These are phyloP conservation scores for Colletotrichum nymphaeae DNA, from an alignment of 2,329 filamentous ascomycete species.

Conservation along the genomic window DNA sequence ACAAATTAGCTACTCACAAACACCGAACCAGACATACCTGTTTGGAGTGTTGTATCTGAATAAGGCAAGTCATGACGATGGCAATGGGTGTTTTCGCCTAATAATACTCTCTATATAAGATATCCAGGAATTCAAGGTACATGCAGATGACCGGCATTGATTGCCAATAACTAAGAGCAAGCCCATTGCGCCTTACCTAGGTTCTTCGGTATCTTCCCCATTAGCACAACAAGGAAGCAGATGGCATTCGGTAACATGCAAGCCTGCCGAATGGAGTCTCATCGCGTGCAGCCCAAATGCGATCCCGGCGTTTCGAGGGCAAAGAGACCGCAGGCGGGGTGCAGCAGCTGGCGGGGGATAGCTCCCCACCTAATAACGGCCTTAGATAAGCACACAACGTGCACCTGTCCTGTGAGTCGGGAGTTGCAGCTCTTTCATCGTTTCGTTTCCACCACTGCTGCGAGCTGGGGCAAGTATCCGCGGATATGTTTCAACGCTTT, in stretches of 20 bases:
- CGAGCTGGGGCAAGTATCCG: background rate
- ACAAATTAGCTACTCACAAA: background rate
- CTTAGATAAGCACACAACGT: background rate
- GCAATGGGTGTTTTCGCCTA: background rate
- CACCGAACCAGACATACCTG: background rate
- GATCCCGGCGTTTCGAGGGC: constrained; percentile 11
- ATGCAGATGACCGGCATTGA: too few species aligned
- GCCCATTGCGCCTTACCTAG: background rate
- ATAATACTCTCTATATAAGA: background rate
- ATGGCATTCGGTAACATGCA: background rate
- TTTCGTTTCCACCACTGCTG: background rate
- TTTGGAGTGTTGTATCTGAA: background rate
- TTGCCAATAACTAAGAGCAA: background rate
- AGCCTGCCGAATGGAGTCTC: background rate
- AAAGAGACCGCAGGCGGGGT: constrained; percentile 15
- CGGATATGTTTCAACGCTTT: background rate
- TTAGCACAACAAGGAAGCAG: background rate
- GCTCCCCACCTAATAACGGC: constrained; percentile 21
- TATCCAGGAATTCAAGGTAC: background rate
- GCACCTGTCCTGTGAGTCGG: background rate
- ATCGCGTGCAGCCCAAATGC: background rate
- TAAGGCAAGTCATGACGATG: background rate
- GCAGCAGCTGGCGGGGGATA: constrained; percentile 23
- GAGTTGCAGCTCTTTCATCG: background rate
- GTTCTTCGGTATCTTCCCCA: background rate